Evolutionary conservation across 2,329 filamentous ascomycete genomes (phyloP), one percentile per base, ranked within the genome.

Genomic region (Monosporascus sp.): DNA sequence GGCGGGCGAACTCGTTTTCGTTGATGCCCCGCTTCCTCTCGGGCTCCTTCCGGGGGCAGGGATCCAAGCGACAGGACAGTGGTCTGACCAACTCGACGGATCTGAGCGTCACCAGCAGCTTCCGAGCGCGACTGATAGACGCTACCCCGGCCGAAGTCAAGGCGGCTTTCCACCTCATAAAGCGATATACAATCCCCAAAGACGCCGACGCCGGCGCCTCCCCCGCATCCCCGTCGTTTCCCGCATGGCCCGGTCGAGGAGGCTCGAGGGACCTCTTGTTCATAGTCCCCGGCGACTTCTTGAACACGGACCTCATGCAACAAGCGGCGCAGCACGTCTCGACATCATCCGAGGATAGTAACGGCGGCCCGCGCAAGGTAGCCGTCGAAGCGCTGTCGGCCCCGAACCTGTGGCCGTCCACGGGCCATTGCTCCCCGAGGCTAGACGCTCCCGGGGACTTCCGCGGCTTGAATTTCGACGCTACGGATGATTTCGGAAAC

Each of bases 401-500:
- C 19, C 58, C 52, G 40, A 49, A 40, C 24, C 44, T 53, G 38
- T 62, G 59, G 60, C 40, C 40, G 19, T 19, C 19, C 11, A 43
- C 22, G 20, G 40, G 40, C 14, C 40, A 6, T 16, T 43, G 40
- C 19, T 19, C 40, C 20, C 46, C 55, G 37, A 51, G 36, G 8
- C 59, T 73, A 14, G 52, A 45, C 0, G 53, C 63, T 3, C 55
- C 78, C 11, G 47, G 69, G 6, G 48, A 57, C 1, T 49, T 54
- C 22, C 48, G 61, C 8, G 31, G 61, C 37, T 65, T 74, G 22
- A 60, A 69, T 49, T 50, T 79, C 27, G 67, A 68, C 20, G 60
- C 64, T 2, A 65, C 66, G 16, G 81, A 84, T 56, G 63, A 71
- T 38, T 83, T 80, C 56, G 80, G 80, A 1, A 77, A 81, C 40